Base-by-base conservation (phyloP, 352 stramenopile genomes). In the Phytophthora boehmeriae region DNA sequence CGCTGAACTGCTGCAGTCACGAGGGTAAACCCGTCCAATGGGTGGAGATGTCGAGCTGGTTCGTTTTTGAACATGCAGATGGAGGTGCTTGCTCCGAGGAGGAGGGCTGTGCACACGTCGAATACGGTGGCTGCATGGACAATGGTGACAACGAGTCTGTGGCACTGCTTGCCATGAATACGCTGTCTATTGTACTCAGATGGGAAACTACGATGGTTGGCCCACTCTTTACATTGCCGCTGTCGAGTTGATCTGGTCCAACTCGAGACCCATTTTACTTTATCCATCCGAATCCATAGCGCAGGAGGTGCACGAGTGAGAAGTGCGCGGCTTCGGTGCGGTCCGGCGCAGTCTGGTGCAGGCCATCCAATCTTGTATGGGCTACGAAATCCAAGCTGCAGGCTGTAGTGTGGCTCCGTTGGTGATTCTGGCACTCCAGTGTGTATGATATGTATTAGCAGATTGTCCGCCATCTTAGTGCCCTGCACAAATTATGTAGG, bases 31-130 rank as follows among this genome's bases (percentile, higher is more conserved):
- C 69, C 11, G 77, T 92, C 43, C 70, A 85, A 38, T 92, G 83
- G 83, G 80, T 85, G n/a, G 70, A 90, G 27, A 54, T 88, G 10
- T 83, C 71, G 32, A 75, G 80, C 14, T 92, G 83, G 83, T 92
- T 92, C 38, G 32, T 86, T 4, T 89, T 92, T 44, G 76, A 90
- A 32, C 79, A 73, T 27, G 68, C 20, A 13, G 45, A 71, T 36
- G 53, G 28, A 20, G 35, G 48, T 4, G 48, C 5, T 8, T 8
- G 38, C 36, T 77, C 76, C 44, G 50, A 76, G 19, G 69, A 88
- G 47, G 75, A 74, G 0, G 75, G 74, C n/a, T n/a, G n/a, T 11
- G 63, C 75, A 41, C 71, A 83, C 28, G 68, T 92, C 38, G 83
- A 92, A 62, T 92, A 92, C 66, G 80, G 83, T 5, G 83, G 83